phyloP scores from a whole-genome alignment of 2,329 filamentous ascomycete species.

The Dactylonectria estremocensis region DNA sequence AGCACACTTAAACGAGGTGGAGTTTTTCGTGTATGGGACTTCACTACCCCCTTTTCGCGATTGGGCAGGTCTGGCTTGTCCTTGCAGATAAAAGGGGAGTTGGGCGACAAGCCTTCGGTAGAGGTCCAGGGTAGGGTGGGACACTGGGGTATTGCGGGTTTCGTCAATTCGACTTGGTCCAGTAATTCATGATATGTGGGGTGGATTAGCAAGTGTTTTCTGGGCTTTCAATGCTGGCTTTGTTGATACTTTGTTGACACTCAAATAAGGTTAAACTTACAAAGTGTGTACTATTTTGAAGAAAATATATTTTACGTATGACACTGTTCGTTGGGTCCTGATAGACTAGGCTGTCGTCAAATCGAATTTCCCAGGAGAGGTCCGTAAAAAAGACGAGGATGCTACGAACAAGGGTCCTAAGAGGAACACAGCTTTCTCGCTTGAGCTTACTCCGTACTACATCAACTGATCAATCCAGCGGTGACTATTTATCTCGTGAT shows the following conservation, averaged over 20 bases:
- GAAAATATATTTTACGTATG: too few species aligned
- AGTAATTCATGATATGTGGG: background rate
- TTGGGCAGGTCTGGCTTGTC: background rate
- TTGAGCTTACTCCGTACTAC: background rate
- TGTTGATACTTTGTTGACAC: too few species aligned
- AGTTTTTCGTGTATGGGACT: background rate
- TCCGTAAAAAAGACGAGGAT: background rate
- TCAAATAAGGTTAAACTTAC: too few species aligned
- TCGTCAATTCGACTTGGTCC: background rate
- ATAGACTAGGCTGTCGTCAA: background rate
- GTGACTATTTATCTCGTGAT: background rate
- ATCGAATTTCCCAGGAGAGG: background rate
- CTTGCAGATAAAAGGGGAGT: background rate
- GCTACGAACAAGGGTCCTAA: background rate
- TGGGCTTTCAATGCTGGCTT: background rate
- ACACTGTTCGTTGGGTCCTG: too few species aligned
- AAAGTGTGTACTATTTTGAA: too few species aligned
- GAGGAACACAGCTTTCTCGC: background rate
- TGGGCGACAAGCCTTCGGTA: background rate
- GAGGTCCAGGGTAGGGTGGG: constrained; percentile 2
- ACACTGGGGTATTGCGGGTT: background rate
- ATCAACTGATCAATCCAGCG: background rate
- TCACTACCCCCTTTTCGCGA: constrained; percentile 8
- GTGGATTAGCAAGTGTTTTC: background rate
- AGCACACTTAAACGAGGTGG: background rate